Conservation (phyloP, 306 rosid genomes). For the Vicia villosa region DNA sequence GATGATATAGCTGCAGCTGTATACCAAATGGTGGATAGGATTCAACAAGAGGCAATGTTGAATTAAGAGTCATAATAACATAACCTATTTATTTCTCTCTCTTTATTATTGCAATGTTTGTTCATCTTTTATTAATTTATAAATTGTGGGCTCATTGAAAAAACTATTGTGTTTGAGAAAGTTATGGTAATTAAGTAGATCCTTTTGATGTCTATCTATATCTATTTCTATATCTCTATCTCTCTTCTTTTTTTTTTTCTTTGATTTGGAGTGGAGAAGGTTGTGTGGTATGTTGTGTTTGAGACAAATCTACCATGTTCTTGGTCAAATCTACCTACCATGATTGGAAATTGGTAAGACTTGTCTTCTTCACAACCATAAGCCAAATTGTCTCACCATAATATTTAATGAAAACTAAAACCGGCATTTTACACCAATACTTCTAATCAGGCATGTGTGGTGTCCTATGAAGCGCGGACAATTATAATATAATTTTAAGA, state of each 20-base stretch:
- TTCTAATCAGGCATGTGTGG: too few species aligned
- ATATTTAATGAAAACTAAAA: conserved; percentile 30
- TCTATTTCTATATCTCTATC: not conserved
- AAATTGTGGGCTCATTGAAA: conserved; percentile 43
- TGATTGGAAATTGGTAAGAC: conserved; percentile 35
- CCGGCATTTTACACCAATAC: too few species aligned
- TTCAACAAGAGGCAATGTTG: conserved; percentile 73
- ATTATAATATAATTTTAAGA: too few species aligned
- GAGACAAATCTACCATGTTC: conserved; percentile 26
- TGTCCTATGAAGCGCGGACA: too few species aligned
- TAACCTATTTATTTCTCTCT: conserved; percentile 23
- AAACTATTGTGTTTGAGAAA: not conserved
- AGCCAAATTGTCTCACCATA: conserved; percentile 39
- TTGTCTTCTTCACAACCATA: conserved; percentile 30
- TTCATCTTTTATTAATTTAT: conserved; percentile 40
- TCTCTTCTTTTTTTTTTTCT: not conserved
- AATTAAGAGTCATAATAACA: conserved; percentile 26
- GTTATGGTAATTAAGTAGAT: conserved; percentile 7
- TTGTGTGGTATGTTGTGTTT: conserved; percentile 17
- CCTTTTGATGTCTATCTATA: conserved; percentile 30
- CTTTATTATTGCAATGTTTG: conserved; percentile 45
- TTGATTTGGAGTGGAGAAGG: conserved; percentile 22
- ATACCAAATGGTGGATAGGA: conserved; percentile 65
- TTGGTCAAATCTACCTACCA: conserved; percentile 41
- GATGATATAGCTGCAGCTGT: conserved; percentile 90